These are phyloP conservation scores for Leccinum truebloodii DNA, from an alignment of 768 basidiomycete genomes.

Conservation along the genomic window DNA sequence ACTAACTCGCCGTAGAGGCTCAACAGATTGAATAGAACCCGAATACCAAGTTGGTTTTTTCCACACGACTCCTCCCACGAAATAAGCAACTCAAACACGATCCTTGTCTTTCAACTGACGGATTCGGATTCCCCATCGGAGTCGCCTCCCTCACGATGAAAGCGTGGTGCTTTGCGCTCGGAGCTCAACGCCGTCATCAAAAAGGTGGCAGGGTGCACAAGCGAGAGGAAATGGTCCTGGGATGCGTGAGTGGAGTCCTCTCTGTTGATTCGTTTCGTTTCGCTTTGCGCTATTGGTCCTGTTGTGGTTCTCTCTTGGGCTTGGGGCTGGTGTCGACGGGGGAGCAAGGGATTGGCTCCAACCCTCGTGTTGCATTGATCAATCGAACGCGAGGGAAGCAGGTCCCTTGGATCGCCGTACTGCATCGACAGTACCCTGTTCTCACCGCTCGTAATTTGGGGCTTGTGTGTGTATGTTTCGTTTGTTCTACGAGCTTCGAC, in stretches of 20 bases:
- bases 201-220: conserved; percentile 57
- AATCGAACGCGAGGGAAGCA: conserved; percentile 14
- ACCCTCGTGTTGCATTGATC: conserved; percentile 13
- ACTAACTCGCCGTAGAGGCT: not conserved
- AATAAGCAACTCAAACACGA: conserved; percentile 64
- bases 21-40: not conserved
- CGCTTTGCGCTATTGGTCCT: not conserved
- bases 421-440: conserved; percentile 2
- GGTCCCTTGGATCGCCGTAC: conserved; percentile 4
- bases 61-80: conserved; percentile 42
- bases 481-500: conserved; percentile 12
- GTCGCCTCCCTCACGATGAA: conserved; percentile 41
- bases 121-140: conserved; percentile 52
- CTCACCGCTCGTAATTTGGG: conserved; percentile 14
- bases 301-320: conserved; percentile 6
- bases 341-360: not conserved
- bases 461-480: conserved; percentile 1
- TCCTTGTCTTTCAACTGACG: conserved; percentile 66
- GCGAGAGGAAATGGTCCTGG: conserved; percentile 62
- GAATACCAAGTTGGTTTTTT: conserved; percentile 21
- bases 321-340: conserved; percentile 2
- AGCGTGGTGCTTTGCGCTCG: conserved; percentile 48
- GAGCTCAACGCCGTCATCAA: conserved; percentile 49
- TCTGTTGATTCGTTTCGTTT: not conserved
- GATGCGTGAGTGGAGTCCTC: conserved; percentile 49